Evolutionary conservation across 169 alveolate genomes (phyloP), one percentile per base, ranked within the genome.

Genomic region (Plasmodium gallinaceum): DNA sequence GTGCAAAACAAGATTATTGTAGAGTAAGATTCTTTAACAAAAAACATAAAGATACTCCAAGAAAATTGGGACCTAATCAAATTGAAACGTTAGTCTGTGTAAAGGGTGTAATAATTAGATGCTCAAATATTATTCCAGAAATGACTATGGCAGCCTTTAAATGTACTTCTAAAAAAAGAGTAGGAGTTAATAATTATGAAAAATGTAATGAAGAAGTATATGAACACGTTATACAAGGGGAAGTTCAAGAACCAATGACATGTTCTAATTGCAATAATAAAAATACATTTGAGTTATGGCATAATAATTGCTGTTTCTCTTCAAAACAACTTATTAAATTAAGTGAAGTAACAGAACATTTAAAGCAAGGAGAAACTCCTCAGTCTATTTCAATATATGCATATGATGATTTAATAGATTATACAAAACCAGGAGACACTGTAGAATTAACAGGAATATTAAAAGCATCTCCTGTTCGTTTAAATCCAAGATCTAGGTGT

Each of bases 61-160:
- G 96, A 78, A 90, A 91, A 60, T 74, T 96, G 22, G 96, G 95
- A 52, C 98, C 97, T 12, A 78, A 85, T 16, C 96, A 94, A 60
- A 94, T 95, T 52, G 96, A 95, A 89, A 92, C 96, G 24, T 85
- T 98, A 54, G 97, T 98, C 6, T 96, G 98, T n/a, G 93, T 98
- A n/a, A 94, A 95, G 64, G 99, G 99, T 45, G 97, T 98, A 10
- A 99, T 98, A 3, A 97, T 98, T 46, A 96, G 99, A 71, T 95
- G 97, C 54, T 96, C 99, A 9, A 98, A 97, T 78, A 94, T 98
- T 22, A 94, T 97, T 45, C 99, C 99, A 7, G 99, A 98, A 93
- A 98, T 98, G 99, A 97, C 98, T 37, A 96, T 96, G 94, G 99
- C 99, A 0, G 97, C 96, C 24, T 98, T 98, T 91, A 95, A 97